Base-by-base conservation (phyloP, 208 protist species). In the Trypanosoma avium region DNA sequence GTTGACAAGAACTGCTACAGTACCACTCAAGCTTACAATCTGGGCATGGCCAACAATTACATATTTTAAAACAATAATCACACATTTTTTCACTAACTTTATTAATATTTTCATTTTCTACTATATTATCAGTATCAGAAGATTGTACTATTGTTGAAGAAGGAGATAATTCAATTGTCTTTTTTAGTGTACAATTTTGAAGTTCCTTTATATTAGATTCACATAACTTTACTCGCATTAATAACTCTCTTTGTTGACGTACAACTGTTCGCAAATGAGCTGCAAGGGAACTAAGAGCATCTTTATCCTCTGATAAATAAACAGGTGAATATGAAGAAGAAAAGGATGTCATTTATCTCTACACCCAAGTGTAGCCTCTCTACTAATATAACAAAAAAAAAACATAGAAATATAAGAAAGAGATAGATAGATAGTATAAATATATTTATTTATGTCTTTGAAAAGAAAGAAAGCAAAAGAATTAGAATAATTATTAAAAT, bases 21-120 rank as follows among this genome's bases (percentile, higher is more conserved):
- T 92, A 92, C 81, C 81, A 92, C 75, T 92, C 85, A 7, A 70
- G 69, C 2, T 73, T 61, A 48, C 85, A 92, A 0, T 19, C 46
- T 13, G 74, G 67, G 36, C 85, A 92, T 9, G 73, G 48, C 43
- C 75, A 75, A 58, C 79, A 92, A 5, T 46, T 42, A 0, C 65
- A 62, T 17, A 80, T 45, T 1, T 50, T 38, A 43, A 83, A 86
- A 67, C 85, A 92, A 61, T 80, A 87, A 60, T 92, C 85, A 49
- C 85, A 92, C 68, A 90, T 69, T 24, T 61, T 61, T 30, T 71
- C 38, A 13, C 15, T 19, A 35, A 33, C 36, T 61, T 30, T 8
- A 47, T 26, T 17, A 38, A 5, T 38, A 42, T 42, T 9, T n/a
- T 42, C 17, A 42, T 42, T 42, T n/a, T 15, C 17, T n/a, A 3